These are phyloP conservation scores for Saposhnikovia divaricata DNA, from an alignment of 129 eudicot species.

Conservation along the genomic window DNA sequence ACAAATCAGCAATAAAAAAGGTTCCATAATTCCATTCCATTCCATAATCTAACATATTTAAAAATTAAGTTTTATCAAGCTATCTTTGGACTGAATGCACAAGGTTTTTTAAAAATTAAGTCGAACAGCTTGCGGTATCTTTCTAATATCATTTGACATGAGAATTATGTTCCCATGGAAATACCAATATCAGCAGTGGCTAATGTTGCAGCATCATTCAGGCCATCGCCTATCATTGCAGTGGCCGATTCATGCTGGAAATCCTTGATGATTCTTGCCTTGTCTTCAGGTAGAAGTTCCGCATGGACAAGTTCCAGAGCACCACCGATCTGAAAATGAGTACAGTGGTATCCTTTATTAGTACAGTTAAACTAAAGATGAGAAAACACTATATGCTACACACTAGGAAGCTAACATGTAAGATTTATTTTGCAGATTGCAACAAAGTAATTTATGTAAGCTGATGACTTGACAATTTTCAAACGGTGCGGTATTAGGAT, in stretches of 20 bases:
- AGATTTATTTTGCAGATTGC: background rate
- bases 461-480: background rate
- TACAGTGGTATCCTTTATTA: background rate
- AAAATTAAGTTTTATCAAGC: too few relatives aligned
- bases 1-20: too few relatives aligned
- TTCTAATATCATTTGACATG: too few relatives aligned
- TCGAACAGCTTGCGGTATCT: too few relatives aligned
- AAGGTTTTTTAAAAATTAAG: too few relatives aligned
- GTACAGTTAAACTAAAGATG: slow-evolving; percentile 3
- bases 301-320: slow-evolving; percentile 50
- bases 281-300: slow-evolving; percentile 82
- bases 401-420: background rate
- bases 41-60: too few relatives aligned
- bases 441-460: background rate
- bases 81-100: too few relatives aligned
- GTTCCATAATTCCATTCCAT: too few relatives aligned
- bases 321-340: slow-evolving; percentile 50
- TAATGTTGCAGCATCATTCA: slow-evolving; percentile 91
- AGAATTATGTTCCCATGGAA: too few relatives aligned
- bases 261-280: slow-evolving; percentile 47
- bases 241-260: slow-evolving; percentile 52
- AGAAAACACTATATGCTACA: background rate
- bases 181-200: slow-evolving; percentile 86
- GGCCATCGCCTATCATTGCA: slow-evolving; percentile 95
- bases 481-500: background rate